Percentiles rank a stretch among this genome's conserved stretches.
Conservation (phyloP, 768 basidiomycete species). For the Clitopilus hobsonii region DNA sequence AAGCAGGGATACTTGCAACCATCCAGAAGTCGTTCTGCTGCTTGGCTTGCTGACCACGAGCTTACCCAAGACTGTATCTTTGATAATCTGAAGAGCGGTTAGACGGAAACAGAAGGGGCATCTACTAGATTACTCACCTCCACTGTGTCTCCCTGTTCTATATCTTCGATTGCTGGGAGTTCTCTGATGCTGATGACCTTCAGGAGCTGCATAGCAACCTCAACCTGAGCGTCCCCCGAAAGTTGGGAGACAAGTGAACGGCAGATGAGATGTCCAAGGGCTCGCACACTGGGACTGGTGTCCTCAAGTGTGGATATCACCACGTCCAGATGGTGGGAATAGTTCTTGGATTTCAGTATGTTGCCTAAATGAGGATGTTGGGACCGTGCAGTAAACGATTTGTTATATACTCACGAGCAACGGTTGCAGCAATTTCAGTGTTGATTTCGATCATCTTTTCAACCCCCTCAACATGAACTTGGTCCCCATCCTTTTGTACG, state of each 20-base stretch:
- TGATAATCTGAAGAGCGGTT: too few relatives aligned
- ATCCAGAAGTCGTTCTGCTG: constrained; percentile 47
- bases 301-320: constrained; percentile 51
- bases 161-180: constrained; percentile 41
- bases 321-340: constrained; percentile 35
- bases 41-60: constrained; percentile 56
- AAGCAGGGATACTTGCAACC: constrained; percentile 56
- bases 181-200: constrained; percentile 39
- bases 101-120: too few relatives aligned
- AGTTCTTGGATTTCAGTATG: constrained; percentile 48
- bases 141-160: constrained; percentile 21
- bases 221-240: constrained; percentile 55
- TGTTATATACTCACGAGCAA: constrained; percentile 51
- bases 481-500: constrained; percentile 25
- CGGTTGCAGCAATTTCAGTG: constrained; percentile 46
- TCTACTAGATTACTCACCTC: too few relatives aligned
- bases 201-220: constrained; percentile 45
- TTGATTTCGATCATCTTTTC: constrained; percentile 52
- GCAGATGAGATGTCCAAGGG: constrained; percentile 59
- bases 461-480: constrained; percentile 4
- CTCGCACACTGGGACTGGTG: constrained; percentile 43
- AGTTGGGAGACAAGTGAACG: constrained; percentile 53
- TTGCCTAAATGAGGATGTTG: constrained; percentile 43
- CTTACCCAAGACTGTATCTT: constrained; percentile 39
- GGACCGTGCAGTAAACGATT: constrained; percentile 6